A percentile compares a stretch with the other conserved stretches of the same genome.
These are phyloP conservation scores for Apiotrichum akiyoshidainum DNA, from an alignment of 1,284 basidiomycete species.

Conservation along the genomic window DNA sequence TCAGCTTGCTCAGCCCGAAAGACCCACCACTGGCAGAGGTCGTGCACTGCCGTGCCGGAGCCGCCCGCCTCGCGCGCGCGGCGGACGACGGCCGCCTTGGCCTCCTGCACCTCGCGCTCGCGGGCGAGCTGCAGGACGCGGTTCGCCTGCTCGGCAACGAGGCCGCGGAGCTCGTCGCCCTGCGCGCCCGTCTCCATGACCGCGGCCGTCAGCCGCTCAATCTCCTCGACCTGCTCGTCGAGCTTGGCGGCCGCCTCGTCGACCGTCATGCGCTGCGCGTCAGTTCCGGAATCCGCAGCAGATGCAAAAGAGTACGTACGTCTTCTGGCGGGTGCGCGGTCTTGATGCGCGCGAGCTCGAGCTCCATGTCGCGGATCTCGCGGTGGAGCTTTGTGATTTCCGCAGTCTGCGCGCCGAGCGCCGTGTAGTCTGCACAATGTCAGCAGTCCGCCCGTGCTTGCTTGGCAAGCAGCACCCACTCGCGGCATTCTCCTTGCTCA, in stretches of 20 bases:
- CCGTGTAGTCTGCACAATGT: slow-evolving; percentile 37
- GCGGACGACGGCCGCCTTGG: slow-evolving; percentile 56
- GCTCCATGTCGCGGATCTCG: slow-evolving; percentile 72
- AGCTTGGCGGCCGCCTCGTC: slow-evolving; percentile 66
- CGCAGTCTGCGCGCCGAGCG: slow-evolving; percentile 50
- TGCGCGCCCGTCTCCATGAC: slow-evolving; percentile 52
- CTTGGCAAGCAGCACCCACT: slow-evolving; percentile 25
- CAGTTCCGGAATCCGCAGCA: too few species aligned
- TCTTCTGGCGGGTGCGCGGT: slow-evolving; percentile 65
- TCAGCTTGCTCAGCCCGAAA: too few species aligned
- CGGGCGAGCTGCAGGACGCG: slow-evolving; percentile 62
- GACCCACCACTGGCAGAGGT: slow-evolving; percentile 47
- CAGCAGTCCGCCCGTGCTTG: background rate
- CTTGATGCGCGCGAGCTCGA: slow-evolving; percentile 70
- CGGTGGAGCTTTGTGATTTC: slow-evolving; percentile 63
- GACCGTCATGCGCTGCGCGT: slow-evolving; percentile 64
- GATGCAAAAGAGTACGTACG: slow-evolving; percentile 23
- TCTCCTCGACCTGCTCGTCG: slow-evolving; percentile 65
- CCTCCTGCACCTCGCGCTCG: slow-evolving; percentile 67
- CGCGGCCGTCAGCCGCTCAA: slow-evolving; percentile 67
- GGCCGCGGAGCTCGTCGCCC: slow-evolving; percentile 58
- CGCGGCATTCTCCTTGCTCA: slow-evolving; percentile 34
- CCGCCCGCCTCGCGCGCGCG: slow-evolving; percentile 54
- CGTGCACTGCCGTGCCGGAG: slow-evolving; percentile 52
- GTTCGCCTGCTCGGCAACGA: slow-evolving; percentile 58